phyloP scores from a whole-genome alignment of 495 filamentous ascomycete genomes.

The Daldinia grandis region DNA sequence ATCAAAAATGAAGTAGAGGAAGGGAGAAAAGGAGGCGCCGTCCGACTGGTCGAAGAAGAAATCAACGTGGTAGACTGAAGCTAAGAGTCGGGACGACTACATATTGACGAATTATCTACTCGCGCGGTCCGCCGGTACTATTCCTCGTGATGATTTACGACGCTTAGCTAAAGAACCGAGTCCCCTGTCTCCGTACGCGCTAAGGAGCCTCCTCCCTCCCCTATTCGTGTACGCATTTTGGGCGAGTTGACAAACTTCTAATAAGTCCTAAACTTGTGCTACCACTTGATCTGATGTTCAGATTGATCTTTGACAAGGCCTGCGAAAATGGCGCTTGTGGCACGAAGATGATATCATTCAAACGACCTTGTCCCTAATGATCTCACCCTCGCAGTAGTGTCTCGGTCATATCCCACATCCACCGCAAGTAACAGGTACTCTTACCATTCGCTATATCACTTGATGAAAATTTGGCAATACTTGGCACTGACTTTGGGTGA shows the following conservation, averaged over 20 bases:
- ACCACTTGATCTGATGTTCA: not conserved
- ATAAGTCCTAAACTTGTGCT: not conserved
- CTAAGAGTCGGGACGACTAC: not conserved
- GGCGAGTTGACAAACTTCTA: not conserved
- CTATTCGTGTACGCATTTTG: not conserved
- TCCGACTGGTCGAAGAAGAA: conserved; percentile 48
- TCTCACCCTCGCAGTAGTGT: not conserved
- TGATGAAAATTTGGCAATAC: not conserved
- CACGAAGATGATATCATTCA: not conserved
- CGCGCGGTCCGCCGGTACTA: not conserved
- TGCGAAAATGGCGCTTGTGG: not conserved
- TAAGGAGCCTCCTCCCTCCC: not conserved
- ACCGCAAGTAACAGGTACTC: conserved; percentile 2
- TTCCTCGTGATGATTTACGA: not conserved
- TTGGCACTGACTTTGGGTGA: not conserved
- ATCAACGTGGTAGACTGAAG: conserved; percentile 25
- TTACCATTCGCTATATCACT: conserved; percentile 4
- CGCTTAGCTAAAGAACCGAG: not conserved
- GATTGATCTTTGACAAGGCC: not conserved
- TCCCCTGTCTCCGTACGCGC: not conserved
- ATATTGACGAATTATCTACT: not conserved
- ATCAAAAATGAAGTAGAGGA: conserved; percentile 42
- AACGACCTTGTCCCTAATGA: not conserved
- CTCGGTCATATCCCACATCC: not conserved
- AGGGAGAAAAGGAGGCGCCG: conserved; percentile 45